phyloP scores from a whole-genome alignment of 345 rosid species.

The Raphanus raphanistrum region DNA sequence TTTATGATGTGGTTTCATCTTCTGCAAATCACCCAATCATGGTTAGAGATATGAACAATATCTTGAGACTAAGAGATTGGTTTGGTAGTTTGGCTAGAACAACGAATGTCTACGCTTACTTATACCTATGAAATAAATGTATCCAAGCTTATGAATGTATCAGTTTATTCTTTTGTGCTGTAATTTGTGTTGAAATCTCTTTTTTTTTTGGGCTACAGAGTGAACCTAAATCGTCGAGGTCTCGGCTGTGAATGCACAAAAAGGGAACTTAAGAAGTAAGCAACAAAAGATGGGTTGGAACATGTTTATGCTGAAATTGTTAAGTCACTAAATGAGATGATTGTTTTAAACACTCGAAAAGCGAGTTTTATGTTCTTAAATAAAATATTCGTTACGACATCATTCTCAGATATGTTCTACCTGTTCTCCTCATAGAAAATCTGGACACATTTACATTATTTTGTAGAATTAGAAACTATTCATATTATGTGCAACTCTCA shows the following conservation, averaged over 20 bases:
- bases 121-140: background rate
- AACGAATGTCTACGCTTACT: background rate
- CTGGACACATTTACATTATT: background rate
- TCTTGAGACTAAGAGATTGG: background rate
- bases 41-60: background rate
- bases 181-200: background rate
- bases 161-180: background rate
- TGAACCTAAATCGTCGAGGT: slow-evolving; percentile 30
- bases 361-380: background rate
- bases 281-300: slow-evolving; percentile 3
- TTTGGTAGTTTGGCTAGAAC: background rate
- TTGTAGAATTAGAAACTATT: too few species aligned
- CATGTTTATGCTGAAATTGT: slow-evolving; percentile 4
- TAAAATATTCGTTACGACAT: background rate
- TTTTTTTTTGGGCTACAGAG: slow-evolving; percentile 28
- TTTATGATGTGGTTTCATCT: background rate
- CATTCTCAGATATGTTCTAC: background rate
- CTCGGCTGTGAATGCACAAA: slow-evolving; percentile 24
- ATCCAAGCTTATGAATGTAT: background rate
- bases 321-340: slow-evolving; percentile 2
- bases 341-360: background rate
- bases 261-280: background rate
- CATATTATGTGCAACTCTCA: background rate
- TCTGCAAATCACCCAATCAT: background rate
- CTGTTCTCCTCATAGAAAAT: background rate